These are phyloP conservation scores for Aurifilum marmelostoma DNA, from an alignment of 2,329 filamentous ascomycete genomes.

Conservation along the genomic window DNA sequence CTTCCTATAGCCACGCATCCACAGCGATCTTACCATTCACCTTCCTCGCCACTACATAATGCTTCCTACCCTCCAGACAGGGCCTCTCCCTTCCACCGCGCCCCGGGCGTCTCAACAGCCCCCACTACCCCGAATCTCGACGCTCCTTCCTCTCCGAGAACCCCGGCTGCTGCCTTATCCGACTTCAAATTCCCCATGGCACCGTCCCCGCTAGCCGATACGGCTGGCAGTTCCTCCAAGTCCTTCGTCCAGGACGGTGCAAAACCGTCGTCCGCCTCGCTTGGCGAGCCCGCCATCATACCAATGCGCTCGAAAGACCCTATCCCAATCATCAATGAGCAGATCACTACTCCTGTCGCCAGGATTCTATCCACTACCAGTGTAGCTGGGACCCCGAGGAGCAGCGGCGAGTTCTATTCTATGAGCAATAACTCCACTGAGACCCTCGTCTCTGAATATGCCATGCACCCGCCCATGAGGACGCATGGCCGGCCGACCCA, in stretches of 20 bases:
- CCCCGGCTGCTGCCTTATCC: conserved; percentile 50
- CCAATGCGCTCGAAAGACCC: conserved; percentile 48
- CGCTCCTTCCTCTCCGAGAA: conserved; percentile 44
- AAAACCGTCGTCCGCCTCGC: conserved; percentile 42
- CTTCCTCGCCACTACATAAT: conserved; percentile 56
- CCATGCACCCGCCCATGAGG: conserved; percentile 53
- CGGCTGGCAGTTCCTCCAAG: conserved; percentile 35
- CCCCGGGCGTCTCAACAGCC: conserved; percentile 47
- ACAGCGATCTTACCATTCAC: conserved; percentile 49
- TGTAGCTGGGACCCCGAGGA: conserved; percentile 78
- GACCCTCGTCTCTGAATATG: conserved; percentile 88
- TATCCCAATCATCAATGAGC: conserved; percentile 59
- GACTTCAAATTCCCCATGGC: conserved; percentile 62
- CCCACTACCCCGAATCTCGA: conserved; percentile 49
- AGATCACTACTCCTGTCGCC: conserved; percentile 60
- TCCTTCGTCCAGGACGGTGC: conserved; percentile 43
- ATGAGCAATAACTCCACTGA: conserved; percentile 94
- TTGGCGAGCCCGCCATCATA: conserved; percentile 41
- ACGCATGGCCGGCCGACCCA: conserved; percentile 47
- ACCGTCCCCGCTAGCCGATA: conserved; percentile 45
- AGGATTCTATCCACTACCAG: conserved; percentile 79
- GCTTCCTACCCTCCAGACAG: conserved; percentile 58
- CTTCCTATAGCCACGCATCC: conserved; percentile 42
- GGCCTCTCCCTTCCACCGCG: conserved; percentile 42
- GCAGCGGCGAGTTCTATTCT: conserved; percentile 93